These are phyloP conservation scores for Mycena belliarum DNA, from an alignment of 768 basidiomycete genomes.

Conservation along the genomic window DNA sequence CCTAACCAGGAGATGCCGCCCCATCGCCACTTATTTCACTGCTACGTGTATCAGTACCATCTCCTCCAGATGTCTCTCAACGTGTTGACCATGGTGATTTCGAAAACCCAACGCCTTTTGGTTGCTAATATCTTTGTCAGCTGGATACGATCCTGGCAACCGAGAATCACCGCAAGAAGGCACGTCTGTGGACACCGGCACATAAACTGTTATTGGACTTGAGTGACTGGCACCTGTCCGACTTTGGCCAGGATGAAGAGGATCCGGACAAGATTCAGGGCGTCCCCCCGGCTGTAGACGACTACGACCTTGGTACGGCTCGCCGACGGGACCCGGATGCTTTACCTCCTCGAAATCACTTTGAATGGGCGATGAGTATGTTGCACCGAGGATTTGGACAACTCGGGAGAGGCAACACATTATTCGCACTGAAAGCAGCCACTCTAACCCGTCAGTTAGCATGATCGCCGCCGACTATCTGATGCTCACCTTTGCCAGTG, in stretches of 20 bases:
- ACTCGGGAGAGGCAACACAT: constrained; percentile 56
- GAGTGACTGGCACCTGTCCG: constrained; percentile 48
- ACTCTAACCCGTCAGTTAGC: constrained; percentile 52
- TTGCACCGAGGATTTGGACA: constrained; percentile 42
- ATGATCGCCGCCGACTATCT: not conserved
- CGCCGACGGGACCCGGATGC: constrained; percentile 71
- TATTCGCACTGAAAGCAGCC: constrained; percentile 75
- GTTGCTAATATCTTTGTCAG: constrained; percentile 33
- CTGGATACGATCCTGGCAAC: constrained; percentile 55
- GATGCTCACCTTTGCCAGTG: constrained; percentile 38
- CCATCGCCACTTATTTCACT: constrained; percentile 73
- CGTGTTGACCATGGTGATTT: constrained; percentile 42
- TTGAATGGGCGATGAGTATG: constrained; percentile 53
- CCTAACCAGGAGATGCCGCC: constrained; percentile 49
- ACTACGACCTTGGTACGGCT: constrained; percentile 56
- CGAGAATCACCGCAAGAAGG: constrained; percentile 46
- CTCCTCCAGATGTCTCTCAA: constrained; percentile 40
- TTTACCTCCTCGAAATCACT: constrained; percentile 60
- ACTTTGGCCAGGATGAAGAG: constrained; percentile 60
- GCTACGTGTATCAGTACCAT: constrained; percentile 71
- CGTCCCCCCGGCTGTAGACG: constrained; percentile 38
- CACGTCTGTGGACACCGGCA: constrained; percentile 61
- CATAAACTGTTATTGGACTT: constrained; percentile 40
- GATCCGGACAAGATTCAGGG: constrained; percentile 73
- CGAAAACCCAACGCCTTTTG: not conserved